phyloP scores from a whole-genome alignment of 2,329 filamentous ascomycete species.

The Periconia sp. region DNA sequence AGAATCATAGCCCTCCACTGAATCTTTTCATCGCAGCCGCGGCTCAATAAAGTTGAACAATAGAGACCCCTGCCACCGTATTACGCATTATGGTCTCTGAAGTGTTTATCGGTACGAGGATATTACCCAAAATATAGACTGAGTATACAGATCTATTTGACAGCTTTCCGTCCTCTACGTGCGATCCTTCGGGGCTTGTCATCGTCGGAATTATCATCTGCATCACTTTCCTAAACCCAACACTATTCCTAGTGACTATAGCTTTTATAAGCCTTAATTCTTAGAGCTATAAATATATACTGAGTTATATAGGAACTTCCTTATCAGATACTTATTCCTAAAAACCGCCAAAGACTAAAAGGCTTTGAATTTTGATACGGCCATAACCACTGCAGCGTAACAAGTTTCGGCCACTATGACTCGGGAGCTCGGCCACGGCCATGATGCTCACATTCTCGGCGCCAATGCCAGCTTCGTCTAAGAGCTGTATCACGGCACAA shows the following conservation, averaged over 20 bases:
- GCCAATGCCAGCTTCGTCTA: conserved; percentile 52
- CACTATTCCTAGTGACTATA: background rate
- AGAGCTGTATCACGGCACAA: conserved; percentile 58
- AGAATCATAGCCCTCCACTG: background rate
- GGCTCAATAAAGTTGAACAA: background rate
- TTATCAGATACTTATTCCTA: too few species aligned
- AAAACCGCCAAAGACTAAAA: conserved; percentile 58
- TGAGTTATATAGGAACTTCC: too few species aligned
- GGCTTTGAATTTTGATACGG: conserved; percentile 56
- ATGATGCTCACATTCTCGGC: conserved; percentile 54
- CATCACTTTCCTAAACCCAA: background rate
- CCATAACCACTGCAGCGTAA: conserved; percentile 59
- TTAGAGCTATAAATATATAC: too few species aligned
- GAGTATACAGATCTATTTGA: background rate
- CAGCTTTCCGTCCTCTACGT: background rate
- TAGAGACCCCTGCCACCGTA: background rate
- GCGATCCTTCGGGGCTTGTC: background rate
- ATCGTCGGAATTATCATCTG: background rate
- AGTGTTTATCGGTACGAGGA: background rate
- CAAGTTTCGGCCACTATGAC: conserved; percentile 58
- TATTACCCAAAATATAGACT: background rate
- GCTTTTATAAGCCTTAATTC: too few species aligned
- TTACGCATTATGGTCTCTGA: background rate
- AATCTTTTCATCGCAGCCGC: background rate
- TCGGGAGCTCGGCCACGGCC: conserved; percentile 64